A percentile compares a stretch with the other conserved stretches of the same genome.
phyloP scores from a whole-genome alignment of 768 basidiomycete species.

The Phanerochaete sordida region DNA sequence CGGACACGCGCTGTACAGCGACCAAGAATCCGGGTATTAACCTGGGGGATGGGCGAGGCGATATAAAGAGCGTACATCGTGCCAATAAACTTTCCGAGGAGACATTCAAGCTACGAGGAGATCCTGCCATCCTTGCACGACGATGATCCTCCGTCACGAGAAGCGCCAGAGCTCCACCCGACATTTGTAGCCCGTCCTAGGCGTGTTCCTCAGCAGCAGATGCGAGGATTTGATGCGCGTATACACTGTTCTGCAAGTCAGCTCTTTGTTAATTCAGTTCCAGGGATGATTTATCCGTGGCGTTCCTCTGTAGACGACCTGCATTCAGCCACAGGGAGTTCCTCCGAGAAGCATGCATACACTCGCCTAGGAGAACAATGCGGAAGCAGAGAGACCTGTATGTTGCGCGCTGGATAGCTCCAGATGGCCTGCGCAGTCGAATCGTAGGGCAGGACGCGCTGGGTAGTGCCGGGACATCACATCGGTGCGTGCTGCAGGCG shows the following conservation, averaged over 20 bases:
- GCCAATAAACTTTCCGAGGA: not conserved
- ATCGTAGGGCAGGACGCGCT: not conserved
- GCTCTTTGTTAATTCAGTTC: not conserved
- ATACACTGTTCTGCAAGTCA: not conserved
- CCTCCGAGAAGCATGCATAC: not conserved
- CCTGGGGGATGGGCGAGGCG: not conserved
- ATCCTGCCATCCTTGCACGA: not conserved
- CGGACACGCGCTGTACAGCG: not conserved
- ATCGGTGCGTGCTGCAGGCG: not conserved
- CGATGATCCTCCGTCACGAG: not conserved
- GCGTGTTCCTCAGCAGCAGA: not conserved
- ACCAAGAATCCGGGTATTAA: not conserved
- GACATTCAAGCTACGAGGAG: not conserved
- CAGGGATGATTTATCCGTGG: not conserved
- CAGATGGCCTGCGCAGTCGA: not conserved
- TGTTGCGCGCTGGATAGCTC: not conserved
- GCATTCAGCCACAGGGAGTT: not conserved
- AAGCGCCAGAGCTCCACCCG: not conserved
- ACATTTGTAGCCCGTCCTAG: not conserved
- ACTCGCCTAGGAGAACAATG: not conserved
- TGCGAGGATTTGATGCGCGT: not conserved
- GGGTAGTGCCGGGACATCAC: not conserved
- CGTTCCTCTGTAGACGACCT: not conserved
- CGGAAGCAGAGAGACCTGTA: not conserved
- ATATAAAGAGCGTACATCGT: not conserved